Base-by-base conservation (phyloP, 768 basidiomycete genomes). In the Trametes cingulata region DNA sequence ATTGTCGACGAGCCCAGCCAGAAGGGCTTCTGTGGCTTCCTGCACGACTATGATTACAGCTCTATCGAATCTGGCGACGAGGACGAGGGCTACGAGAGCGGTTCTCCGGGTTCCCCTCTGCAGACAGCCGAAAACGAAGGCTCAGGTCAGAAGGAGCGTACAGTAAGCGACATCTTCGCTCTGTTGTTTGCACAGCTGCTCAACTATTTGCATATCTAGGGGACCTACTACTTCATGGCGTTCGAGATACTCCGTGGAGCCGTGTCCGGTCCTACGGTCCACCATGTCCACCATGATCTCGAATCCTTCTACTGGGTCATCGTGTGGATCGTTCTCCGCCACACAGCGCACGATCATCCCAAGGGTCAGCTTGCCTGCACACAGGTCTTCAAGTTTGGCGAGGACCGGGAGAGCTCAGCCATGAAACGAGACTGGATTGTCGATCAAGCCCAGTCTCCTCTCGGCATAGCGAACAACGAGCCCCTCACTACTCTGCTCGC, bases 261-360 rank as follows among this genome's bases (percentile, higher is more conserved):
- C 14, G 33, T n/a, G n/a, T n/a, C n/a, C 6, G 29, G 10, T 4
- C 4, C 10, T 33, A 37, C 19, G 19, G 35, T 50, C 1, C 64
- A 65, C 51, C 13, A 35, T 25, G 29, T 22, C 2, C 47, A 45
- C 2, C 64, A 65, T 29, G 60, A 65, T 25, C 53, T 65, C 13
- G 64, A 65, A 27, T 61, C 64, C 3, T 56, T 61, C 64, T 65
- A 54, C 42, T 61, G 64, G 64, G 48, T 61, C 6, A 43, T 65
- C 9, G 1, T 65, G 0, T 61, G 60, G 59, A 25, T 61, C 29
- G 41, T 61, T 14, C 39, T 65, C n/a, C 46, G 53, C 2, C 49
- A 65, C 39, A 59, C 52, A 0, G 0, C 45, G 10, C 41, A 61
- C 35, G 39, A 39, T 19, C 55, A 57, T 22, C 42, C 29, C 29